These are phyloP conservation scores for Candida sojae DNA, from an alignment of 1,139 yeast genomes.

Conservation along the genomic window DNA sequence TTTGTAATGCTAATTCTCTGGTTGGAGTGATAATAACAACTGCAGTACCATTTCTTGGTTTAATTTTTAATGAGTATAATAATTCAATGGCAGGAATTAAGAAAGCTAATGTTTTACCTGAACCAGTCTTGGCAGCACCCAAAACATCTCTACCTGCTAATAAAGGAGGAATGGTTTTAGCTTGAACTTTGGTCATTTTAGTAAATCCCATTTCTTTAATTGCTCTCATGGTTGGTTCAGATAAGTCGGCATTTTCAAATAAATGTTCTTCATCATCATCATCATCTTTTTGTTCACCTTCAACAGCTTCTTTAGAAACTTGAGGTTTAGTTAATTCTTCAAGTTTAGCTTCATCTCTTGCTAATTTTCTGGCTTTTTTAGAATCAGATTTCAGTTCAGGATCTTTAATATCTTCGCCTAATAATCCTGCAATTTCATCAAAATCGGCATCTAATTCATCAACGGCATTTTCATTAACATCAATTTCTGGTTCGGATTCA, in stretches of 20 bases:
- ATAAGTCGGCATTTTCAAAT: conserved; percentile 60
- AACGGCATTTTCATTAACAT: conserved; percentile 45
- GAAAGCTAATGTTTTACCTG: conserved; percentile 96
- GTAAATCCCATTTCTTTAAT: conserved; percentile 84
- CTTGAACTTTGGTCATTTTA: conserved; percentile 90
- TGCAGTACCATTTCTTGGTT: conserved; percentile 76
- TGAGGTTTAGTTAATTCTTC: conserved; percentile 21
- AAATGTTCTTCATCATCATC: conserved; percentile 34
- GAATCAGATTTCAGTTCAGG: conserved; percentile 33
- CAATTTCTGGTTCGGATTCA: conserved; percentile 25
- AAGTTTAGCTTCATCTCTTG: conserved; percentile 19
- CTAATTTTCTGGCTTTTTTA: conserved; percentile 17
- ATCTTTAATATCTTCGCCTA: conserved; percentile 47
- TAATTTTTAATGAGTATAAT: conserved; percentile 69
- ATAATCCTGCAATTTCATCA: conserved; percentile 55
- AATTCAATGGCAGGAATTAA: conserved; percentile 93
- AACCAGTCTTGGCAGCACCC: conserved; percentile 98
- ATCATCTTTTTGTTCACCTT: conserved; percentile 35
- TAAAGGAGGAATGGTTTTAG: conserved; percentile 91
- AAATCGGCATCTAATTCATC: conserved; percentile 54
- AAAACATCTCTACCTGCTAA: conserved; percentile 93
- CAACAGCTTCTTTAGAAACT: conserved; percentile 21
- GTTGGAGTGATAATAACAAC: conserved; percentile 90
- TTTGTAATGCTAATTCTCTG: conserved; percentile 87
- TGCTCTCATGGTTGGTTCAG: conserved; percentile 79